phyloP scores from a whole-genome alignment of 345 rosid species.

The Punica granatum region DNA sequence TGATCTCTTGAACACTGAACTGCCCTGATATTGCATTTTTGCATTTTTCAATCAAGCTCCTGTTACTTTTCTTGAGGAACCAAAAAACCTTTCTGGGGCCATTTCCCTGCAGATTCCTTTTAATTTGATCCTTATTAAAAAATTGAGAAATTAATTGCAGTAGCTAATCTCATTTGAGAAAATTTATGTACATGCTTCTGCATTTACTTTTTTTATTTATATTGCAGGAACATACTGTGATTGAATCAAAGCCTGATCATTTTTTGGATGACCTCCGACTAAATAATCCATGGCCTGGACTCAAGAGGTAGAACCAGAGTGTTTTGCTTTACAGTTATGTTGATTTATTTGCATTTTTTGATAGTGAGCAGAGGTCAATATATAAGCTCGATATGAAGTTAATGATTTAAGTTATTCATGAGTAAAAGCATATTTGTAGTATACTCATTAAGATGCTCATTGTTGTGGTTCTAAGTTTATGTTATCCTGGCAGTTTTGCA shows the following conservation, averaged over 20 bases:
- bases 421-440: neutral
- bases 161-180: neutral
- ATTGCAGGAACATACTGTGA: slow-evolving; percentile 76
- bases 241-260: slow-evolving; percentile 98
- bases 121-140: no score
- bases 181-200: neutral
- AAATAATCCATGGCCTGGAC: slow-evolving; percentile 94
- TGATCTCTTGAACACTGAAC: slow-evolving; percentile 15
- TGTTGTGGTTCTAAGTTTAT: slow-evolving; percentile 11
- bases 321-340: slow-evolving; percentile 3
- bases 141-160: neutral
- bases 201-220: slow-evolving; percentile 8
- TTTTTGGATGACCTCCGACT: slow-evolving; percentile 90
- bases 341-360: neutral
- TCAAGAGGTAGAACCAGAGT: slow-evolving; percentile 39
- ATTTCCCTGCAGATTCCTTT: neutral
- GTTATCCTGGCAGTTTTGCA: slow-evolving; percentile 48
- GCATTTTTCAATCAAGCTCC: neutral
- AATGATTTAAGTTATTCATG: neutral
- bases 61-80: neutral
- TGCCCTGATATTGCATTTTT: neutral
- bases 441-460: neutral
- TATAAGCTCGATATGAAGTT: neutral
- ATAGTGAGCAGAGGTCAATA: neutral
- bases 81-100: neutral